Percentiles rank a stretch among this genome's conserved stretches.
These are phyloP conservation scores for Penicillium psychrofluorescens DNA, from an alignment of 495 filamentous ascomycete species.

Conservation along the genomic window DNA sequence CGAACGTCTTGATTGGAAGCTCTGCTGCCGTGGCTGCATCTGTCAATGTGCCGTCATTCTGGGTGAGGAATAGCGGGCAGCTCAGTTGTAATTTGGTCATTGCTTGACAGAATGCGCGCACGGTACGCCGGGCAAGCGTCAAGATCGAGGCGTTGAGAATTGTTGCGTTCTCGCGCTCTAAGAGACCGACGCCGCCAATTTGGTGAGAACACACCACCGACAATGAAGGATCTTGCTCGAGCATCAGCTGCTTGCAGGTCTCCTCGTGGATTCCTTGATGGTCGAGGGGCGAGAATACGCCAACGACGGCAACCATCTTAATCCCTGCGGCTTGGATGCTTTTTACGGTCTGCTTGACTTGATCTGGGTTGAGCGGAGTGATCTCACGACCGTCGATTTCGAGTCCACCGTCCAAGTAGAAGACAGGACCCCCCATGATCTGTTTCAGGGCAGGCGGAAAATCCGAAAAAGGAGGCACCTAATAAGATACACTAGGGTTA, in stretches of 20 bases:
- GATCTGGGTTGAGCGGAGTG: conserved; percentile 12
- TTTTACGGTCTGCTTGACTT: conserved; percentile 21
- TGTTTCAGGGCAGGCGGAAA: conserved; percentile 25
- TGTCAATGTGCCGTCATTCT: conserved; percentile 47
- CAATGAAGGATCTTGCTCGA: conserved; percentile 8
- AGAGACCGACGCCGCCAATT: conserved; percentile 39
- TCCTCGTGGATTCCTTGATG: conserved; percentile 19
- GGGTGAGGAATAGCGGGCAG: conserved; percentile 43
- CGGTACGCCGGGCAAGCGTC: conserved; percentile 32
- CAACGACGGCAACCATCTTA: conserved; percentile 25
- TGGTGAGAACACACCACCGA: conserved; percentile 32
- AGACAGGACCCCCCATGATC: conserved; percentile 27
- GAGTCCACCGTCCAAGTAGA: conserved; percentile 34
- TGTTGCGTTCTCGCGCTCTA: conserved; percentile 47
- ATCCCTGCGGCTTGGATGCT: conserved; percentile 24
- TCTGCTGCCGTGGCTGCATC: conserved; percentile 35
- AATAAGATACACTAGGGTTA: background rate
- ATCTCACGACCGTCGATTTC: conserved; percentile 34
- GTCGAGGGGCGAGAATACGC: conserved; percentile 31
- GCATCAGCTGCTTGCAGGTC: conserved; percentile 11
- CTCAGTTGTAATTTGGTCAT: conserved; percentile 30
- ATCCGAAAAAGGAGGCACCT: conserved; percentile 47
- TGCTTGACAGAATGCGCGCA: conserved; percentile 35
- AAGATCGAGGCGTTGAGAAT: conserved; percentile 48
- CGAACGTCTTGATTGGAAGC: conserved; percentile 42